Percentiles rank a stretch among this genome's conserved stretches.
phyloP scores from a whole-genome alignment of 768 basidiomycete genomes.

The Collybia sordida region DNA sequence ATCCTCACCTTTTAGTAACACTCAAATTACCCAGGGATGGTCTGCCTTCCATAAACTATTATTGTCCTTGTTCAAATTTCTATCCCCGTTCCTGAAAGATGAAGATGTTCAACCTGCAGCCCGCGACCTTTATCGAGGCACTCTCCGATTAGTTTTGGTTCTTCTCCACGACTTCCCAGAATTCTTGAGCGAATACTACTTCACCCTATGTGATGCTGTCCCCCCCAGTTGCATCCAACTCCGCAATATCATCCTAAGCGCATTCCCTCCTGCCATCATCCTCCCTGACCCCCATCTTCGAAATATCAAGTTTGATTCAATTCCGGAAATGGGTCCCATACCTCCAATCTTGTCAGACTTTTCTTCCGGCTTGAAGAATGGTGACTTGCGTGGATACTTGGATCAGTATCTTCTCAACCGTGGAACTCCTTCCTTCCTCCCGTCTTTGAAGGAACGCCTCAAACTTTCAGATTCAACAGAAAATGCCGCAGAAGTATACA shows the following conservation, averaged over 20 bases:
- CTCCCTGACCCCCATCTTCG: constrained; percentile 88
- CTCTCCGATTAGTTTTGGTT: constrained; percentile 87
- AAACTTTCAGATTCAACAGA: constrained; percentile 48
- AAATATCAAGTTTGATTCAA: constrained; percentile 68
- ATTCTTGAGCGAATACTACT: constrained; percentile 95
- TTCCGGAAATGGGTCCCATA: constrained; percentile 89
- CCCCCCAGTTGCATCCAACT: constrained; percentile 93
- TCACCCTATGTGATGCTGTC: constrained; percentile 91
- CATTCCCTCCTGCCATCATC: constrained; percentile 80
- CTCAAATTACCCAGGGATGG: constrained; percentile 64
- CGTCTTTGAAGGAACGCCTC: constrained; percentile 79
- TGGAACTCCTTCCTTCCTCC: constrained; percentile 66
- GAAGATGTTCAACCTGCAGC: constrained; percentile 79
- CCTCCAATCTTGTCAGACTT: constrained; percentile 93
- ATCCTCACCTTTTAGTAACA: constrained; percentile 7
- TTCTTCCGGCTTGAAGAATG: constrained; percentile 74
- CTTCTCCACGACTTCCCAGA: constrained; percentile 99
- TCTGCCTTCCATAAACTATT: constrained; percentile 93
- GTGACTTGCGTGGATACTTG: constrained; percentile 75
- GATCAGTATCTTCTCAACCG: constrained; percentile 86
- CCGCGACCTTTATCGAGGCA: constrained; percentile 86
- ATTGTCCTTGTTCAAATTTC: constrained; percentile 92
- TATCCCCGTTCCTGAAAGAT: constrained; percentile 86
- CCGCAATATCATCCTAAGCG: constrained; percentile 94
- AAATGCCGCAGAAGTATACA: constrained; percentile 63